Base-by-base conservation (phyloP, 179 eudicot genomes). In the Heliamphora pulchella region DNA sequence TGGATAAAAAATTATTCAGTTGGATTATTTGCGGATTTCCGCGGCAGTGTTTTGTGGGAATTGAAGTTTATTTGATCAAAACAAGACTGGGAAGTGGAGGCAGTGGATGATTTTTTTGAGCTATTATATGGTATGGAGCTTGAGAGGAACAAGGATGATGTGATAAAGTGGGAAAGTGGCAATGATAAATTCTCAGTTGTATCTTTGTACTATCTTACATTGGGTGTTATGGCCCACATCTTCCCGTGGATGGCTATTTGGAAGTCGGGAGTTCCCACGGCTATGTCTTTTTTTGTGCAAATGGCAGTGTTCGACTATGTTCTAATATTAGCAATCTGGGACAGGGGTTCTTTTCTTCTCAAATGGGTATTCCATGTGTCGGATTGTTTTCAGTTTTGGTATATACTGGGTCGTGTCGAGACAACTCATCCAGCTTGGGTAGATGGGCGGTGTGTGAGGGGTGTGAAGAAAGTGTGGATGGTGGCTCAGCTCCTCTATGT, bases 181-280 rank as follows among this genome's bases (percentile, higher is more conserved):
- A 64, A 43, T 64, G 68, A 43, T 64, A 64, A 13, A 64, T 64
- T 64, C 43, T 9, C 43, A 22, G 31, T 22, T 22, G 15, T 13
- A 64, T 64, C 41, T 62, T 62, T 2, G 44, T 15, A 64, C 69
- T 64, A 31, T 13, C 69, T 64, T 64, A 41, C 3, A 20, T 9
- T 20, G 44, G 69, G 13, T 20, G 69, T 41, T 64, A 20, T 43
- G 10, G 10, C 31, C 8, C 13, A 20, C 43, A 8, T 41, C 8
- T 63, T 63, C 14, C 69, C 4, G 13, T 64, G 15, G 31, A 64
- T 20, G 69, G 14, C 15, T 64, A 64, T 64, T 64, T 64, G 44
- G 69, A 64, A 64, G 69, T 64, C 31, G 44, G 69, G 69, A 22
- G 69, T 64, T 64, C 69, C 69, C 69, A 9, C 69, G 14, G 31